Percentiles rank a stretch among this genome's conserved stretches.
Conservation (phyloP, 2,329 filamentous ascomycete genomes). For the Alternaria solani region DNA sequence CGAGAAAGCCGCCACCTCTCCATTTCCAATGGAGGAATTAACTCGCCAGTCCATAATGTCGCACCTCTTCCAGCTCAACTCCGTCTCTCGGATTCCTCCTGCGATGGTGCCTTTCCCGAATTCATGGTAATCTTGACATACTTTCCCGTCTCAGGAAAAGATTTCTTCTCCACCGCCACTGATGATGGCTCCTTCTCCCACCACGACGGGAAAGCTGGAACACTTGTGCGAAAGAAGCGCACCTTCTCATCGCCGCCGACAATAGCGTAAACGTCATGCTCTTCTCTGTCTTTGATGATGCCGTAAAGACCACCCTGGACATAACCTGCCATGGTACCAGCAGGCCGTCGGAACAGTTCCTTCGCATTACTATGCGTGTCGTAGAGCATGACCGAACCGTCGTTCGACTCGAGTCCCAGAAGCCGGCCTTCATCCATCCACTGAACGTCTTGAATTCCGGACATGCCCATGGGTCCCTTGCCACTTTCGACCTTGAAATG, state of each 20-base stretch:
- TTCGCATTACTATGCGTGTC: slow-evolving; percentile 35
- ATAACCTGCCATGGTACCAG: slow-evolving; percentile 15
- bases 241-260: slow-evolving; percentile 36
- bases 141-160: slow-evolving; percentile 26
- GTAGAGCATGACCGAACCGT: slow-evolving; percentile 36
- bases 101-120: neutral
- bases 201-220: slow-evolving; percentile 19
- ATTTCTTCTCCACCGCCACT: neutral
- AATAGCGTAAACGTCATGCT: slow-evolving; percentile 28
- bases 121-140: slow-evolving; percentile 30
- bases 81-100: neutral
- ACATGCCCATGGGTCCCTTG: slow-evolving; percentile 8
- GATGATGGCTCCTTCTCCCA: slow-evolving; percentile 22
- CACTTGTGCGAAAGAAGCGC: slow-evolving; percentile 31
- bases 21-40: neutral
- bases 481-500: slow-evolving; percentile 26
- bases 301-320: slow-evolving; percentile 26
- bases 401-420: slow-evolving; percentile 25
- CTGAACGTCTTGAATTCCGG: slow-evolving; percentile 9
- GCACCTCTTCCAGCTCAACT: slow-evolving; percentile 16
- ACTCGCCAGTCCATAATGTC: slow-evolving; percentile 16
- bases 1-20: neutral
- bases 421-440: slow-evolving; percentile 33
- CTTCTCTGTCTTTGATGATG: slow-evolving; percentile 14
- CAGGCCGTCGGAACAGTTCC: slow-evolving; percentile 35